phyloP scores from a whole-genome alignment of 2,329 filamentous ascomycete species.

The Epichloe gansuensis region DNA sequence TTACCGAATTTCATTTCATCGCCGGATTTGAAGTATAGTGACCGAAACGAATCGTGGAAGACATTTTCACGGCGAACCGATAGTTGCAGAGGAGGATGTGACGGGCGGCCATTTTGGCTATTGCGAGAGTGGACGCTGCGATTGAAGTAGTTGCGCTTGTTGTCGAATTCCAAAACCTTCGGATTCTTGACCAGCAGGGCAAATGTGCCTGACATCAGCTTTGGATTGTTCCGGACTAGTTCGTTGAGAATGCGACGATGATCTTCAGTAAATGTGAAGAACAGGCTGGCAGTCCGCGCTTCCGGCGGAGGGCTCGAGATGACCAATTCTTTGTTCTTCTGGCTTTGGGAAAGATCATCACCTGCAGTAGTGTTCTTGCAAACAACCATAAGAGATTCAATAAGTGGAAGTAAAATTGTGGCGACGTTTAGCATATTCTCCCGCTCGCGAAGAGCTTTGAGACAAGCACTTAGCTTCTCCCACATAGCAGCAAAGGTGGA shows the following conservation, averaged over 20 bases:
- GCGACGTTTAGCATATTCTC: conserved; percentile 96
- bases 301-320: conserved; percentile 65
- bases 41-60: conserved; percentile 96
- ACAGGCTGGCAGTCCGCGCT: conserved; percentile 71
- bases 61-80: conserved; percentile 87
- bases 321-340: conserved; percentile 51
- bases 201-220: conserved; percentile 97
- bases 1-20: conserved; percentile 99
- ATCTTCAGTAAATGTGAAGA: conserved; percentile 96
- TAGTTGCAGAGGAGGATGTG: conserved; percentile 64
- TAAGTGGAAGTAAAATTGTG: conserved; percentile 84
- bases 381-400: conserved; percentile 96
- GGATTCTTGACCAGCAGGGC: conserved; percentile 94
- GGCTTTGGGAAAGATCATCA: conserved; percentile 43
- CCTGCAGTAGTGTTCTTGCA: conserved; percentile 91
- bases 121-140: conserved; percentile 68
- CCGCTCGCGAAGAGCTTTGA: conserved; percentile 76
- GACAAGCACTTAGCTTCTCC: conserved; percentile 80
- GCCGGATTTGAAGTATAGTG: conserved; percentile 90
- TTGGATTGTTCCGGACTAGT: conserved; percentile 90
- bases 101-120: conserved; percentile 55
- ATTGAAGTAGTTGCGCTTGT: conserved; percentile 98
- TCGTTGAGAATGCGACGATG: conserved; percentile 97
- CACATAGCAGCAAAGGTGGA: conserved; percentile 81
- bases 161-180: conserved; percentile 97